Base-by-base conservation (phyloP, 129 eudicot genomes). In the Apium graveolens region DNA sequence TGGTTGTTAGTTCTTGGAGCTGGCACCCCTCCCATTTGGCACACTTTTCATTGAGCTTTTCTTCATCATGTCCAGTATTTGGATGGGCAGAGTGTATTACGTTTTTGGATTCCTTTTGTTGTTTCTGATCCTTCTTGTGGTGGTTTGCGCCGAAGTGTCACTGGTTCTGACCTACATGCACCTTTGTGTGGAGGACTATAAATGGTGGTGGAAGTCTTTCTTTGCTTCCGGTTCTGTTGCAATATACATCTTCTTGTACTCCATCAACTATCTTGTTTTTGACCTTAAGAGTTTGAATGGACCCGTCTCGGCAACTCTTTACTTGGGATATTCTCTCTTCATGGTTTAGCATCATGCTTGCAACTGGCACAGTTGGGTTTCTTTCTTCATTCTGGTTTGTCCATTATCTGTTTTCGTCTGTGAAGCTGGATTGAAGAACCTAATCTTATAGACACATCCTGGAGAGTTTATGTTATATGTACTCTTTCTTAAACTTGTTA, bases 121-220 rank as follows among this genome's bases (percentile, higher is more conserved):
- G 97, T n/a, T 92, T 16, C 39, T 92, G 88, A 77, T 92, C 73
- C 93, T 92, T 48, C 85, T 92, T 34, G 97, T 92, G 65, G 96
- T 90, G 10, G 97, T 92, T 21, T 92, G 93, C 62, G 97, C 97
- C 35, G 97, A 92, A 86, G 97, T 92, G 35, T 92, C 97, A 10
- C 85, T 90, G 24, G 96, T 90, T 57, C 85, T 92, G 42, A 92
- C 97, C 51, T 92, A 92, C 87, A 92, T 90, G 97, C 97, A 90
- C 80, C 92, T 92, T n/a, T 90, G 97, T 78, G 97, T 92, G 62
- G 97, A 92, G 91, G 97, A 92, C 79, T 92, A 89, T 79, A 85
- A 80, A 81, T 92, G 96, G 97, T 92, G 96, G 97, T 92, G 97
- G 96, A 92, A 92, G 83, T 90, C 97, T 7, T 92, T 92, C 83